Evolutionary conservation across 1,284 basidiomycete species (phyloP), one percentile per base, ranked within the genome.

Genomic region (Butyriboletus appendiculatus): DNA sequence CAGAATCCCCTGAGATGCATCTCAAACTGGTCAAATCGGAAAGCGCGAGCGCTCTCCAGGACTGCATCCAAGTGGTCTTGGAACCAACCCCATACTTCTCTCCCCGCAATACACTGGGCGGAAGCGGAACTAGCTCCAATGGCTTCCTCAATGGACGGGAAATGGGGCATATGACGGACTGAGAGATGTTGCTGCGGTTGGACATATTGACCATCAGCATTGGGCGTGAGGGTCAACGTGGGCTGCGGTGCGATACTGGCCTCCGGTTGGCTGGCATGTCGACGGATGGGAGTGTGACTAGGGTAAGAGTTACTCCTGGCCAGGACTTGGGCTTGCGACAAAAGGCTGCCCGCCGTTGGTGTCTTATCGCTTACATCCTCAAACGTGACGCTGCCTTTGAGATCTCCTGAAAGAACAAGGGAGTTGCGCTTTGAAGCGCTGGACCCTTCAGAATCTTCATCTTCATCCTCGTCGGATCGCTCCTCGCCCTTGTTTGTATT

Each of bases 1-100:
- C 91, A 94, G 73, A 94, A 94, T 22, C 85, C 82, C 40, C 91
- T 84, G 40, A 93, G 72, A 63, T 91, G 81, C 75, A 93, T 82
- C 72, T 94, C 90, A 63, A 93, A 93, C 71, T 92, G 89, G 71
- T 93, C 91, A 62, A 92, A 90, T 38, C 91, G 81, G 76, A 86
- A 90, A 24, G 80, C 76, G 50, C 89, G 77, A 37, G 92, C 84
- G 62, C 82, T 86, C 62, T 93, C 91, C 35, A 93, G 72, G 48
- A 93, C 75, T 1, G 85, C 75, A 71, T 93, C 89, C 54, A 92
- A 76, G 73, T 93, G 91, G 52, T 91, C 88, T 69, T 88, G 85
- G 77, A 93, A 93, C 89, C 90, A 92, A 37, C 77, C 78, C 90
- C 90, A 93, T 8, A 91, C 88, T 65, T 92, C 90, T 56, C 90